Percentiles rank a stretch among this genome's conserved stretches.
Evolutionary conservation across 495 filamentous ascomycete species (phyloP).

Genomic region (Bathelium albidoporum): DNA sequence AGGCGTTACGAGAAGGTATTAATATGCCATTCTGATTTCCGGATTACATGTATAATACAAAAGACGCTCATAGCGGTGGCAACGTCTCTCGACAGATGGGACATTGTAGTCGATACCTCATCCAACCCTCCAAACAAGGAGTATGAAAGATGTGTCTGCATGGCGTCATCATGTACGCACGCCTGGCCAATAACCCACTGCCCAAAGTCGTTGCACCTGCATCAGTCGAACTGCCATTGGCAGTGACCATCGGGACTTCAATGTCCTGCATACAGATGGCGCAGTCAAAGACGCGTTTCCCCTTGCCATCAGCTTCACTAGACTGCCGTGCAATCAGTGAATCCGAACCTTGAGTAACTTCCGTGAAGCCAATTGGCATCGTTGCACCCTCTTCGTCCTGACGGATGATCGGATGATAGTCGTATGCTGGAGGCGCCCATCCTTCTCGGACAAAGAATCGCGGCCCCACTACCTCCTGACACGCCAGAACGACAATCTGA

Average conservation of each 20-base stretch:
- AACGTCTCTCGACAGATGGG: slow-evolving; percentile 89
- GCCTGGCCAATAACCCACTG: slow-evolving; percentile 62
- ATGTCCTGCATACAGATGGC: slow-evolving; percentile 89
- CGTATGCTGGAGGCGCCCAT: slow-evolving; percentile 77
- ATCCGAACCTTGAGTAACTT: slow-evolving; percentile 10
- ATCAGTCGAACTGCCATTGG: slow-evolving; percentile 37
- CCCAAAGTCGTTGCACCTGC: slow-evolving; percentile 36
- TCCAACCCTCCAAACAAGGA: slow-evolving; percentile 89
- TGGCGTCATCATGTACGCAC: slow-evolving; percentile 92
- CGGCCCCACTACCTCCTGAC: slow-evolving; percentile 79
- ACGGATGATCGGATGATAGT: slow-evolving; percentile 87
- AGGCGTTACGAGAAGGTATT: not conserved
- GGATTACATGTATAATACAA: not conserved
- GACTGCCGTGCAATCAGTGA: not conserved
- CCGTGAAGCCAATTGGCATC: slow-evolving; percentile 59
- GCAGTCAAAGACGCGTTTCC: slow-evolving; percentile 68
- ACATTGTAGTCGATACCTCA: slow-evolving; percentile 84
- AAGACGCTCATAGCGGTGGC: slow-evolving; percentile 55
- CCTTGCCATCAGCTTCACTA: slow-evolving; percentile 36
- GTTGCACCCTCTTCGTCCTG: slow-evolving; percentile 65
- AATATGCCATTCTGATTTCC: not conserved
- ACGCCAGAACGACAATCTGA: slow-evolving; percentile 67
- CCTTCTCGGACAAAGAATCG: slow-evolving; percentile 59
- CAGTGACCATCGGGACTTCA: slow-evolving; percentile 70
- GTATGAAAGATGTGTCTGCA: slow-evolving; percentile 96